Conservation (phyloP, 202 grass and related monocot genomes). For the Sporobolus alterniflorus region DNA sequence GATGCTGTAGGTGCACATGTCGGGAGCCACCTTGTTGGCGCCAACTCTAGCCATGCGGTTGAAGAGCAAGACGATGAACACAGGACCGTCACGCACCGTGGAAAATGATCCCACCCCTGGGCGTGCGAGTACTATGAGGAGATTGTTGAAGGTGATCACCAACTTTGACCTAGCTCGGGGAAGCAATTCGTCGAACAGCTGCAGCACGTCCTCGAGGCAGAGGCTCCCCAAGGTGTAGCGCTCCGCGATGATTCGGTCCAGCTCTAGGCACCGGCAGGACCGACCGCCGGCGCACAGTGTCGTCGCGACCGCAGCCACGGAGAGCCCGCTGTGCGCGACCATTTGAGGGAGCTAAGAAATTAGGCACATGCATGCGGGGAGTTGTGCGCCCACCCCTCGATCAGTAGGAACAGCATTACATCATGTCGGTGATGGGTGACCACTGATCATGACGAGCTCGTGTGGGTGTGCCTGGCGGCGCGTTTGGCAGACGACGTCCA, state of each 20-base stretch:
- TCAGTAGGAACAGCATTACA: too few species aligned
- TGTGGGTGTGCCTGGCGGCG: too few species aligned
- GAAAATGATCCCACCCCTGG: not conserved
- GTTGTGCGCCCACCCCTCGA: too few species aligned
- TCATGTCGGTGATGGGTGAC: too few species aligned
- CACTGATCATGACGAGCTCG: too few species aligned
- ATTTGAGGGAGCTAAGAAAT: not conserved
- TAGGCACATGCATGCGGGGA: not conserved
- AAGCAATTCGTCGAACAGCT: constrained; percentile 9
- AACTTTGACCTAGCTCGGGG: not conserved
- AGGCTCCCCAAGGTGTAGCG: not conserved
- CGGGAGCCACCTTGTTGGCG: not conserved
- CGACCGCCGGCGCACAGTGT: not conserved
- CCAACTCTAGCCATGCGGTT: not conserved
- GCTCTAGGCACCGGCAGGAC: not conserved
- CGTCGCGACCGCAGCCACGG: not conserved
- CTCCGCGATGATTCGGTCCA: not conserved
- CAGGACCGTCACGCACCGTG: not conserved
- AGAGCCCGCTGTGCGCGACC: not conserved
- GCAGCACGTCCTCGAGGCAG: not conserved
- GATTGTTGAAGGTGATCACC: not conserved
- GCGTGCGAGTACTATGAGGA: not conserved
- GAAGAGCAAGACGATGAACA: not conserved
- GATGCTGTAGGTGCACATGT: not conserved
- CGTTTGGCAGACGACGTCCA: too few species aligned